Evolutionary conservation across 495 filamentous ascomycete genomes (phyloP), one percentile per base, ranked within the genome.

Genomic region (Astrothelium subdiscretum): DNA sequence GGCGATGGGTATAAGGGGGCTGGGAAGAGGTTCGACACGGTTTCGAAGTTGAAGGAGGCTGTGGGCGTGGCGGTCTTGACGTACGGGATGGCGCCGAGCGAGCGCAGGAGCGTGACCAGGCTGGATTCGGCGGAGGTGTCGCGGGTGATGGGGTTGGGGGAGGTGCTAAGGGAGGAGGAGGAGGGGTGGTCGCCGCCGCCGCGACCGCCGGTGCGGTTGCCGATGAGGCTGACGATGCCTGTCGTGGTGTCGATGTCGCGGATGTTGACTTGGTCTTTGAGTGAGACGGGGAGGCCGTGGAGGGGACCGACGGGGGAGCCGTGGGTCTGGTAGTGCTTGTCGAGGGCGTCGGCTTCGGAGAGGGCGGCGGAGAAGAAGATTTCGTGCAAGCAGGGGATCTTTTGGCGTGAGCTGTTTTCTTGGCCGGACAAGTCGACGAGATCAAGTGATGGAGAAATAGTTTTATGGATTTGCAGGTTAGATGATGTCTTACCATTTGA

Each of bases 31-130:
- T 91, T 91, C 73, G 95, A 97, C 44, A 84, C 85, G 26, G 88
- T 91, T 72, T 97, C 94, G 69, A 96, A 97, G 32, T 86, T 90
- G 59, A 97, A 79, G 8, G 97, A 81, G 0, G 92, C 95, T 58
- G 92, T 87, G 3, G 94, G 94, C 22, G 92, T 69, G 61, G 92
- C 92, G 1, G 94, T 98, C 78, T 97, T 98, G 22, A 91, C 89
- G 72, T 96, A 96, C 0, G 94, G 94, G 1, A 98, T 80, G 3
- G 94, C 94, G n/a, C 89, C 88, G 0, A 81, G 71, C 24, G 70
- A 70, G n/a, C 78, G 75, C 8, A 89, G 75, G 66, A 71, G 75
- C 58, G 59, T 52, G 22, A 73, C 70, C 68, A 76, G 70, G 0
- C 74, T 62, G 0, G 81, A 71, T 29, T 54, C 20, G 24, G 24